These are phyloP conservation scores for Blakeslea trispora DNA, from an alignment of 371 early-diverging fungal genomes.

Conservation along the genomic window DNA sequence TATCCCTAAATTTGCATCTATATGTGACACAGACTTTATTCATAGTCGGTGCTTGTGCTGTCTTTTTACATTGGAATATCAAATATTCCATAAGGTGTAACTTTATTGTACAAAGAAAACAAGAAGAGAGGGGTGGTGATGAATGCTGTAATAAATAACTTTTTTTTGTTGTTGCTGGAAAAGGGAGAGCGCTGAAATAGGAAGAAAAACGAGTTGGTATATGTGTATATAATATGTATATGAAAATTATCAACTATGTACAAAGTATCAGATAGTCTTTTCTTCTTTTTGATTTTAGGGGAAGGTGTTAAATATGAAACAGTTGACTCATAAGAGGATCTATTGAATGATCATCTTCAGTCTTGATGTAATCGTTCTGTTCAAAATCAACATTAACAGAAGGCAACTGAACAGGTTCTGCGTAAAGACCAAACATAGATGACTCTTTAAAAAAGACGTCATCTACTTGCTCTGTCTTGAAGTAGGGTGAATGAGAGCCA, in stretches of 20 bases:
- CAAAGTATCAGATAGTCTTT: neutral
- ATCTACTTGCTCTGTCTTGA: slow-evolving; percentile 13
- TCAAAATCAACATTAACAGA: slow-evolving; percentile 23
- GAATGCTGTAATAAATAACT: neutral
- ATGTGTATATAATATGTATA: slow-evolving; percentile 6
- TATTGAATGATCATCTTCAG: slow-evolving; percentile 21
- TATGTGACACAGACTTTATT: neutral
- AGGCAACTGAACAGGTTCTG: slow-evolving; percentile 20
- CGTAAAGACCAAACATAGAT: slow-evolving; percentile 23
- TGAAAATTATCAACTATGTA: neutral
- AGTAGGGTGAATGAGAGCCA: slow-evolving; percentile 13
- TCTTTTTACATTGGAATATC: neutral
- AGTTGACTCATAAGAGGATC: slow-evolving; percentile 25
- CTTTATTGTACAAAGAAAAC: neutral
- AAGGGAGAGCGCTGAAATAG: too few relatives aligned
- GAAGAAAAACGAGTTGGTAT: too few relatives aligned
- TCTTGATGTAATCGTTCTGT: slow-evolving; percentile 25
- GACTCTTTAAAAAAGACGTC: slow-evolving; percentile 20
- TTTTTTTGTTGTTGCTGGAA: too few relatives aligned
- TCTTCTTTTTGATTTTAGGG: neutral
- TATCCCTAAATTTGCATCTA: neutral
- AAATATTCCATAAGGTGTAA: neutral
- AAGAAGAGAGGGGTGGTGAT: neutral
- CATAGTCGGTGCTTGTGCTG: too few relatives aligned
- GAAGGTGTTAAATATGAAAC: slow-evolving; percentile 17